Base-by-base conservation (phyloP, 2,329 filamentous ascomycete species). In the Venturia aucupariae region DNA sequence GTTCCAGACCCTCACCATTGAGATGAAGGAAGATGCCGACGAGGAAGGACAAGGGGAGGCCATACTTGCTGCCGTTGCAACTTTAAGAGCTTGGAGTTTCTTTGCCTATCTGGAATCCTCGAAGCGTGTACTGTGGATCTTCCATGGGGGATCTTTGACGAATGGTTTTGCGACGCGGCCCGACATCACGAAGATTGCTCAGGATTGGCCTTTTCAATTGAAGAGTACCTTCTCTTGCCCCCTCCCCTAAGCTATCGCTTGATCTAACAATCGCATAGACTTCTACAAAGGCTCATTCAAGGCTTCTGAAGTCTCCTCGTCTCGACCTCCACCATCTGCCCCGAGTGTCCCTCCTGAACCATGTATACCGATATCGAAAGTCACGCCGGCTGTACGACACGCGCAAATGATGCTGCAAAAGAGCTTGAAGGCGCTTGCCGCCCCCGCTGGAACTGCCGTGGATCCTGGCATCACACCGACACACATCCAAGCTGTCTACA, bases 21-120 rank as follows among this genome's bases (percentile, higher is more conserved):
- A 60, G n/a, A 60, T 8, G 27, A 32, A 60, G 44, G 35, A 46
- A 3, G 61, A 54, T 24, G 46, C 61, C 2, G 30, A 46, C 5
- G 46, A 48, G 24, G 42, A 35, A 6, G 61, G 35, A 19, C 38
- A 44, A 8, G 38, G 39, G 3, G 61, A 62, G 19, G 46, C 38
- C 35, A 38, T 62, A 48, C 30, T 48, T 22, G 61, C 61, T 24
- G 44, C 22, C 32, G 24, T 48, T 13, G 32, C 42, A 3, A 30
- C 44, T 5, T 24, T 62, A 24, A 42, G 63, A 46, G 55, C 46
- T 35, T 39, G 51, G 54, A 64, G 27, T 35, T 42, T 24, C 55
- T 35, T 65, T 54, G 64, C 44, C 3, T 24, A 62, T 63, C 39
- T 41, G 17, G 64, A 65, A 13, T 24, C 46, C 15, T 5, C 64